Percentiles rank a stretch among this genome's conserved stretches.
phyloP scores from a whole-genome alignment of 805 yeast genomes.

The Saturnispora hagleri region DNA sequence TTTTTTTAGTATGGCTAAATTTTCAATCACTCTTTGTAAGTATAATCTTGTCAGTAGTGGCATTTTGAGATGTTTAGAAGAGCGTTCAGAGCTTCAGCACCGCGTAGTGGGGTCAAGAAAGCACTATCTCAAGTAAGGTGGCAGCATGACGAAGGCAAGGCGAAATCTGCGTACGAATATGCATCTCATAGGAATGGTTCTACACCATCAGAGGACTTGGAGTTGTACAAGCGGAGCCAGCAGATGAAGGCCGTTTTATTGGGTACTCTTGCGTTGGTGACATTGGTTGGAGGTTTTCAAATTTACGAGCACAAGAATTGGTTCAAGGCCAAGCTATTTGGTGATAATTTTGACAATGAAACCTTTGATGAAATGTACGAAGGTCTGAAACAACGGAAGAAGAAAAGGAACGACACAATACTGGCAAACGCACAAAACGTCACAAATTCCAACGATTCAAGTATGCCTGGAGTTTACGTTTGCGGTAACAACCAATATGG shows the following conservation, averaged over 20 bases:
- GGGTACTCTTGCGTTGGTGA: slow-evolving; percentile 34
- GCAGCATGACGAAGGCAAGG: neutral
- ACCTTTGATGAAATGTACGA: slow-evolving; percentile 33
- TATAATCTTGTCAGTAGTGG: neutral
- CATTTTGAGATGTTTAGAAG: neutral
- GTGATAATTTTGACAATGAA: slow-evolving; percentile 25
- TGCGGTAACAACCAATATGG: slow-evolving; percentile 49
- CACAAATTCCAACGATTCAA: slow-evolving; percentile 30
- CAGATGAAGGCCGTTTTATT: neutral
- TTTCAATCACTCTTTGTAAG: neutral
- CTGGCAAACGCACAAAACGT: slow-evolving; percentile 18
- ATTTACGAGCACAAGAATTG: slow-evolving; percentile 29
- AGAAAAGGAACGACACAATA: slow-evolving; percentile 14
- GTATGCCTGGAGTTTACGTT: slow-evolving; percentile 49
- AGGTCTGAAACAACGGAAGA: slow-evolving; percentile 19
- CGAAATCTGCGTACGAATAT: slow-evolving; percentile 2
- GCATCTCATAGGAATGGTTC: neutral
- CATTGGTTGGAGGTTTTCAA: slow-evolving; percentile 34
- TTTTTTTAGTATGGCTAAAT: neutral
- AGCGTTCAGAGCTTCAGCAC: neutral
- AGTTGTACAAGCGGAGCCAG: neutral
- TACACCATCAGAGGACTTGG: slow-evolving; percentile 1
- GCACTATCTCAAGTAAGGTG: neutral
- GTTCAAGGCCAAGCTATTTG: slow-evolving; percentile 29
- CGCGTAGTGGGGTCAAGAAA: neutral